Base-by-base conservation (phyloP, 345 rosid genomes). In the Excoecaria cochinchinensis region DNA sequence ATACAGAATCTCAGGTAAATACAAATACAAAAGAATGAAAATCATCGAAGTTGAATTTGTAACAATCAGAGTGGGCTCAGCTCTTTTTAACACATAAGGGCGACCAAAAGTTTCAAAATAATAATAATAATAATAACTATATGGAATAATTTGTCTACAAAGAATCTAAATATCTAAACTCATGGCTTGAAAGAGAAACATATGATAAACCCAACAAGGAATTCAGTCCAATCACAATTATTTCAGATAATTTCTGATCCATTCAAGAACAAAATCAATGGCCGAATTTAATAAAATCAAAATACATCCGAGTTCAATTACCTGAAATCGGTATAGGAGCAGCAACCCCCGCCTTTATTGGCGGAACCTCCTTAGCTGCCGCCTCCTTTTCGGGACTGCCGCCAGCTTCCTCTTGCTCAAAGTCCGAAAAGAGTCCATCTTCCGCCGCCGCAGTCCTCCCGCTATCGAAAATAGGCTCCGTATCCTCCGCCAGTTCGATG, bases 391-490 rank as follows among this genome's bases (percentile, higher is more conserved):
- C 86, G 6, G 85, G 83, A 72, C 89, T 87, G 21, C 76, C 83
- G 17, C 25, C 88, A 13, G 68, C 78, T 10, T 90, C 92, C 61
- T 91, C 94, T 81, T 83, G 88, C 73, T 90, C 95, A 17, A 87
- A 85, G 72, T 89, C 94, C 1, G 97, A 86, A 77, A 93, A 88
- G 83, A 91, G 69, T 1, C 90, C 89, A 42, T 91, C 99, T 66
- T 88, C 91, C 3, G 84, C 90, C 6, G 89, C 87, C 3, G 91
- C 88, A 73, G 85, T 85, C 76, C 92, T 79, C 64, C 97, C 90
- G 76, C 97, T 88, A 42, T 91, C 78, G 16, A 76, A 76, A 58
- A 76, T 38, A 6, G 47, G 60, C 52, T 46, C 73, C 22, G 64
- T 1, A 0, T 68, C 72, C 19, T 63, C 77, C 59, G 72, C 77